Evolutionary conservation across 75 land plant species (phyloP).

Genomic region (Pinus taeda): DNA sequence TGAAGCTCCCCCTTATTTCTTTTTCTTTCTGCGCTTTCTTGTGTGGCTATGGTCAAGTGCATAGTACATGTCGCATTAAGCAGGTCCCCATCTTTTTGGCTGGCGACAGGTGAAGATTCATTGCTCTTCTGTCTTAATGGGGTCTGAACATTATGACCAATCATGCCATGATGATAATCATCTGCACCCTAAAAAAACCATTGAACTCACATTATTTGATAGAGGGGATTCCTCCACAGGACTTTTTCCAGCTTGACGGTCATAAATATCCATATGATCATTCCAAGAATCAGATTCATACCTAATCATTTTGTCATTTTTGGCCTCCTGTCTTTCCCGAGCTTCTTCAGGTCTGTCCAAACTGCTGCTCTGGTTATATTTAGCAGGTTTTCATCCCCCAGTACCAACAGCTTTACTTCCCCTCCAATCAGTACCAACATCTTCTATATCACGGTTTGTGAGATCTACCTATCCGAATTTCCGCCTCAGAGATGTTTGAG

Average conservation of each 20-base stretch:
- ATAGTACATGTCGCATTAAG: conserved; percentile 25
- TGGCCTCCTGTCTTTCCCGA: conserved; percentile 21
- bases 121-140: conserved; percentile 70
- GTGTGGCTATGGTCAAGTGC: conserved; percentile 47
- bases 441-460: conserved; percentile 67
- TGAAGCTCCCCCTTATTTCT: conserved; percentile 11
- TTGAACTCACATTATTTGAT: conserved; percentile 45
- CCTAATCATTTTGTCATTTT: conserved; percentile 16
- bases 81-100: conserved; percentile 47
- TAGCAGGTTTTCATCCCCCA: conserved; percentile 19
- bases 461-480: no score
- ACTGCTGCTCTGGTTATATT: conserved; percentile 17
- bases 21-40: conserved; percentile 25
- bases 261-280: conserved; percentile 5
- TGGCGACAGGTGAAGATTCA: conserved; percentile 63
- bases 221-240: conserved; percentile 54
- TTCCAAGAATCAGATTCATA: conserved; percentile 29
- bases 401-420: conserved; percentile 77
- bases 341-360: conserved; percentile 17
- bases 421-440: conserved; percentile 70
- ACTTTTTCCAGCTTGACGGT: background rate
- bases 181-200: conserved; percentile 31
- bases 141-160: conserved; percentile 51
- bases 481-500: no score
- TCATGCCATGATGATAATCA: conserved; percentile 32